Evolutionary conservation across 2,329 filamentous ascomycete genomes (phyloP).

Genomic region (Periconia sp.): DNA sequence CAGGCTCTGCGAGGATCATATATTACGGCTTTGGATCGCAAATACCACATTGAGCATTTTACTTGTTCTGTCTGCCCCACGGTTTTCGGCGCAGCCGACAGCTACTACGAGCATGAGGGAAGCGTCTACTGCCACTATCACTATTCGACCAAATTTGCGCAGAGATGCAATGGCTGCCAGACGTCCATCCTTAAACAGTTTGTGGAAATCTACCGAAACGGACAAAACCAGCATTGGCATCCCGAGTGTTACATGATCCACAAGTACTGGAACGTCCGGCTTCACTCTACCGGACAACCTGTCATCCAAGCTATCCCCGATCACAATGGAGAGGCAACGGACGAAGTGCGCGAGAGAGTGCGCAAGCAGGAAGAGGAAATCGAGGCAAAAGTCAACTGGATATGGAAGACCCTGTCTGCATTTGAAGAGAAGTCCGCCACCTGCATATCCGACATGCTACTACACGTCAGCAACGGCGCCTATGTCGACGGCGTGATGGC

Average conservation of each 20-base stretch:
- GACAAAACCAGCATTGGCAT: constrained; percentile 98
- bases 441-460: constrained; percentile 98
- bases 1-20: constrained; percentile 94
- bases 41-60: constrained; percentile 97
- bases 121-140: constrained; percentile 98
- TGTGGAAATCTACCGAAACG: constrained; percentile 97
- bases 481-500: constrained; percentile 95
- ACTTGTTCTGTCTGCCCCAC: constrained; percentile 97
- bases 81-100: constrained; percentile 97
- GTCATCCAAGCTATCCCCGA: constrained; percentile 40
- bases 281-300: constrained; percentile 58
- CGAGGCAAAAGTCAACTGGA: constrained; percentile 96
- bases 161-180: constrained; percentile 94
- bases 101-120: constrained; percentile 97
- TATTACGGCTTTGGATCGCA: constrained; percentile 95
- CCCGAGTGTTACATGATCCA: constrained; percentile 99
- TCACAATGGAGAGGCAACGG: constrained; percentile 62
- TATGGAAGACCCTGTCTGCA: constrained; percentile 96
- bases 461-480: constrained; percentile 96
- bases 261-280: constrained; percentile 98
- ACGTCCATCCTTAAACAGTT: constrained; percentile 98
- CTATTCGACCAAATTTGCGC: constrained; percentile 96
- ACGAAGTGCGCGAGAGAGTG: constrained; percentile 75
- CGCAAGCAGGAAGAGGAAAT: constrained; percentile 89
- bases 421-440: constrained; percentile 98